Conservation (phyloP, 805 yeast species). For the Candida vaughaniae region DNA sequence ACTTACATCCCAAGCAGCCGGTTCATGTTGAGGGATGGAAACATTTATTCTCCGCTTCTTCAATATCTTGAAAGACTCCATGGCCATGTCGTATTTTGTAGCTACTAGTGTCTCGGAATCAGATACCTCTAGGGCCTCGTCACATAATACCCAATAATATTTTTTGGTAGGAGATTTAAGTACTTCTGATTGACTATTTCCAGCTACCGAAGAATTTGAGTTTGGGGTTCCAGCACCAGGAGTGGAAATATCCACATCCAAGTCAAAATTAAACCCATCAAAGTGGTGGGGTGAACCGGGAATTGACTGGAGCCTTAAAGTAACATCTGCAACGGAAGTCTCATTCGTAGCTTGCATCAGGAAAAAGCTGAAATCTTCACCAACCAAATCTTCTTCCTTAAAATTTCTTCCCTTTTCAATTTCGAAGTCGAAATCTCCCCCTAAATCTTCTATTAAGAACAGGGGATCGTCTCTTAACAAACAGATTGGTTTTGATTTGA, state of each 20-base stretch:
- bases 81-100: too few relatives aligned
- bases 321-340: neutral
- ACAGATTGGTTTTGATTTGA: neutral
- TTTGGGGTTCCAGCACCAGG: too few relatives aligned
- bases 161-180: too few relatives aligned
- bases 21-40: too few relatives aligned
- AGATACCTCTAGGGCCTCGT: too few relatives aligned
- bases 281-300: neutral
- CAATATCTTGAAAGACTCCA: too few relatives aligned
- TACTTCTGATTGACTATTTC: too few relatives aligned
- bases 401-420: neutral
- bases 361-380: neutral
- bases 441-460: constrained; percentile 4
- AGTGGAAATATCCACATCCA: too few relatives aligned
- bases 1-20: neutral
- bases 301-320: neutral
- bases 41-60: too few relatives aligned
- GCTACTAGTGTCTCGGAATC: too few relatives aligned
- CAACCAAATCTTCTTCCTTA: neutral
- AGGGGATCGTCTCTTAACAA: constrained; percentile 23
- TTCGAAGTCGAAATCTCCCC: constrained; percentile 2
- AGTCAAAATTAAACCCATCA: constrained; percentile 2
- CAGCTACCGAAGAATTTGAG: too few relatives aligned
- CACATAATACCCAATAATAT: too few relatives aligned
- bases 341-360: neutral